Evolutionary conservation across 805 yeast species (phyloP), one percentile per base, ranked within the genome.

Genomic region (Metschnikowia bowlesiae): DNA sequence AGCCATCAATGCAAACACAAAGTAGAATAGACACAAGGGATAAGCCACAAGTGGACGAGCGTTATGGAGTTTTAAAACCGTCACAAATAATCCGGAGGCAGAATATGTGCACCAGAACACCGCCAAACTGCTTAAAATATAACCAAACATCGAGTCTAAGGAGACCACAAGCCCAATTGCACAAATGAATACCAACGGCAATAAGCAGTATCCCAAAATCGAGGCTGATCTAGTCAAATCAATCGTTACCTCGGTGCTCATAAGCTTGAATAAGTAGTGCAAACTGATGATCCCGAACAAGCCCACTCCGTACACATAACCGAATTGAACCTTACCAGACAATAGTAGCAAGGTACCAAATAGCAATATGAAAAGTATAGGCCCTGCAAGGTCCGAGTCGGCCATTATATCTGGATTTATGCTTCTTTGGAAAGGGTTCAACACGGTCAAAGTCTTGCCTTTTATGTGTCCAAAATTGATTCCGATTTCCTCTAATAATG

Each of bases 291-390:
- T 86, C 14, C 99, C 99, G 59, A 92, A 83, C 39, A 94, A 70
- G 0, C 97, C 98, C 39, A 94, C 96, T 37, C 99, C 98, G 63
- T 94, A 94, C 45, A 94, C 87, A 67, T 94, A 94, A 2, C 98
- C 98, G 65, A 94, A 94, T 66, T 94, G 98, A 13, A 92, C 87
- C 66, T 92, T 94, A 5, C 99, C 98, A 1, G 96, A 84, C 40
- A 91, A 74, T 46, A 92, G 71, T 48, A 94, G 72, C 53, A 86
- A 82, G 0, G 90, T 79, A 18, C 97, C 99, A 64, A 92, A 92
- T 50, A 89, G 68, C 47, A 94, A 72, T 62, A 92, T 92, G 67
- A 92, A 94, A 38, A 94, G 71, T 32, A 94, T 76, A 1, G 99
- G 99, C 1, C 99, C 99, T 0, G 98, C 97, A 58, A 94, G 75